Evolutionary conservation across 345 rosid species (phyloP), one percentile per base, ranked within the genome.

Genomic region (Aethionema arabicum): DNA sequence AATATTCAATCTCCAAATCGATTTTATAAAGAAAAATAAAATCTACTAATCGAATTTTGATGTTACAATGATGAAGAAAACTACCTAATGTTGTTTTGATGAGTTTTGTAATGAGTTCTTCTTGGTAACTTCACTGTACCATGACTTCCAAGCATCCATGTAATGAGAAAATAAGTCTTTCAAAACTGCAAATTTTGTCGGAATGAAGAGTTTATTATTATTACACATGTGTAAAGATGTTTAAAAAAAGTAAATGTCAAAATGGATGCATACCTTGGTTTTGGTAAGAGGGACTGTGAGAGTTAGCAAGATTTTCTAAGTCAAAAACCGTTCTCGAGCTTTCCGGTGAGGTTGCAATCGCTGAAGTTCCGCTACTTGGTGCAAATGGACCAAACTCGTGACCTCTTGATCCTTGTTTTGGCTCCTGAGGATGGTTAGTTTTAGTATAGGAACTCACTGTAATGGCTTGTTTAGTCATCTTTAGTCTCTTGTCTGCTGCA

Each of bases 141-240:
- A 92, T 67, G 88, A 77, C 58, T 81, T 77, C 96, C 96, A 92
- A 32, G 96, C 98, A 54, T 89, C 95, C 85, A 78, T 76, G 77
- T 86, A 92, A 79, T 92, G 96, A 30, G 78, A 68, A 70, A 92
- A 92, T 11, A 92, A 88, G 27, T 89, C 98, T 74, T 68, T 78
- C 72, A 86, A 61, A 55, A 88, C 98, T 88, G 88, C 27, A 66
- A 77, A 78, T 54, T 52, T 63, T 53, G 44, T 61, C 11, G 11
- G 13, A 38, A 48, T 44, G 63, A 21, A 21, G 27, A 21, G 27
- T 21, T 21, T 21, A 21, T 21, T 21, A 21, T 21, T 21, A 9
- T 29, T 56, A 16, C 9, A 55, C 1, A 47, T 8, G 13, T 52
- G 44, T 41, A 21, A 21, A 21, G 11, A 30, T 38, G 32, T 47